These are phyloP conservation scores for grape (Vitis vinifera) DNA, from an alignment of 164 flowering plant genomes.

Conservation along the genomic window ASM3070453v1 NC_081815.1:4088501-4089000, in stretches of 20 bases:
- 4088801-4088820: too few relatives aligned
- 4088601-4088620: conserved; percentile 2
- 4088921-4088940: too few relatives aligned
- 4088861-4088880: background rate
- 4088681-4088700: conserved; percentile 50
- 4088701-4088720: conserved; percentile 48
- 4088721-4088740: conserved; percentile 31
- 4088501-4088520: background rate
- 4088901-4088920: too few relatives aligned
- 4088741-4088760: conserved; percentile 5
- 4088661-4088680: conserved; percentile 46
- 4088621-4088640: conserved; percentile 26
- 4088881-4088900: too few relatives aligned
- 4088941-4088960: too few relatives aligned
- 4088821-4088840: too few relatives aligned
- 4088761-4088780: background rate
- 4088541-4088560: too few relatives aligned
- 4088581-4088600: too few relatives aligned
- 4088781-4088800: background rate
- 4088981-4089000: too few relatives aligned
- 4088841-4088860: background rate
- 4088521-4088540: too few relatives aligned
- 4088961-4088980: too few relatives aligned
- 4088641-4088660: conserved; percentile 59
- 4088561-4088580: too few relatives aligned